A percentile compares a stretch with the other conserved stretches of the same genome.
Conservation (phyloP, 495 filamentous ascomycete species). For the Pyrenula aspistea region DNA sequence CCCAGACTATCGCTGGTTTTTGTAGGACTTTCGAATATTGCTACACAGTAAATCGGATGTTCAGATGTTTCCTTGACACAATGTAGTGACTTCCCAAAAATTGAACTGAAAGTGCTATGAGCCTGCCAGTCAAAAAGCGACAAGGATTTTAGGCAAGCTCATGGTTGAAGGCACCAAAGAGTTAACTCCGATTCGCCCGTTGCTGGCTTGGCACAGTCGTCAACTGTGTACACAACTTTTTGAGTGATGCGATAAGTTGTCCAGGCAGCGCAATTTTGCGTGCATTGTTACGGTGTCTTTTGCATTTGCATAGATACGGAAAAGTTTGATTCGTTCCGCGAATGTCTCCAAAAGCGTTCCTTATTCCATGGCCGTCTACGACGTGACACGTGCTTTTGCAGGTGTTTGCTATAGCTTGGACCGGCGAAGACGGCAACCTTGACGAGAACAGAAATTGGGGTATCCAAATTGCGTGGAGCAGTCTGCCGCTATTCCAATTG, state of each 20-base stretch:
- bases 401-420: background rate
- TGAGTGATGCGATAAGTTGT: background rate
- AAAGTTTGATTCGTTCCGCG: background rate
- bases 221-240: background rate
- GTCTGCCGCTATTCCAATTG: no score
- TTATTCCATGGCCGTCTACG: background rate
- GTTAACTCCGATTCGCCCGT: no score
- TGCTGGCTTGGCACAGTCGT: background rate
- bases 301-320: background rate
- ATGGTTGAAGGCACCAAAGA: no score
- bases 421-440: background rate
- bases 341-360: background rate
- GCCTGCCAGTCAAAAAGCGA: no score
- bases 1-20: conserved; percentile 63
- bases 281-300: background rate
- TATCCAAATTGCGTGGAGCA: background rate
- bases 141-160: no score
- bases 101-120: no score
- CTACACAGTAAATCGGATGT: no score
- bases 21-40: conserved; percentile 13
- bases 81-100: no score
- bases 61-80: no score
- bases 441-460: background rate
- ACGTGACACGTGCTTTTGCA: background rate
- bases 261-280: background rate